Base-by-base conservation (phyloP, 2,329 filamentous ascomycete genomes). In the Phyllachora maydis region DNA sequence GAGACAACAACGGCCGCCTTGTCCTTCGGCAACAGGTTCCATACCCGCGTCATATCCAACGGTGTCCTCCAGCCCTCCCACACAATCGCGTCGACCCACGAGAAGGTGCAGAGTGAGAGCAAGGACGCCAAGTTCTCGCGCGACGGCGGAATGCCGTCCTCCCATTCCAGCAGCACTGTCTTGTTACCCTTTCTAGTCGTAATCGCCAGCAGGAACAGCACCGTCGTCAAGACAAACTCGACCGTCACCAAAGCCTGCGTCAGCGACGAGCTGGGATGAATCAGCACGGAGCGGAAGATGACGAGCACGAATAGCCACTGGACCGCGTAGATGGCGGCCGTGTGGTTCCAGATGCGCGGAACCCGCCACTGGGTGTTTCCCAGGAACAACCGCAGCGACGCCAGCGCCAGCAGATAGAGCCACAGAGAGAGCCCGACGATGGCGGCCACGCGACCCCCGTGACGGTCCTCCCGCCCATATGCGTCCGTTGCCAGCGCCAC, bases 181-280 rank as follows among this genome's bases (percentile, higher is more conserved):
- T 81, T 88, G 47, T 95, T 95, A 21, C 88, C 88, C 50, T 82
- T 88, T 32, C 88, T 70, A 30, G 81, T 90, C 24, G 71, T 76
- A 27, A 90, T 47, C 20, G 79, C 68, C 41, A 93, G 71, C 21
- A 65, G 45, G 25, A 82, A 70, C 8, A 98, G 60, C 8, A 91
- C 42, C 1, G 74, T 72, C 5, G 65, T 67, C 29, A 95, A 52
- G 2, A 56, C 53, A 39, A 95, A 95, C 37, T 90, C 70, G 28
- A 64, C 49, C 30, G 81, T 69, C 31, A 67, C 59, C 22, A 92
- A 54, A 23, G 59, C 56, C 40, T 74, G 61, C 4, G 67, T 55
- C 18, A 69, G 45, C 25, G 43, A 48, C 6, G 76, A 77, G 23
- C 54, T 58, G 0, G 79, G 73, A 44, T 88, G 73, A 30, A 95